Conservation (phyloP, 2,329 filamentous ascomycete genomes). For the Claviceps fusiformis region DNA sequence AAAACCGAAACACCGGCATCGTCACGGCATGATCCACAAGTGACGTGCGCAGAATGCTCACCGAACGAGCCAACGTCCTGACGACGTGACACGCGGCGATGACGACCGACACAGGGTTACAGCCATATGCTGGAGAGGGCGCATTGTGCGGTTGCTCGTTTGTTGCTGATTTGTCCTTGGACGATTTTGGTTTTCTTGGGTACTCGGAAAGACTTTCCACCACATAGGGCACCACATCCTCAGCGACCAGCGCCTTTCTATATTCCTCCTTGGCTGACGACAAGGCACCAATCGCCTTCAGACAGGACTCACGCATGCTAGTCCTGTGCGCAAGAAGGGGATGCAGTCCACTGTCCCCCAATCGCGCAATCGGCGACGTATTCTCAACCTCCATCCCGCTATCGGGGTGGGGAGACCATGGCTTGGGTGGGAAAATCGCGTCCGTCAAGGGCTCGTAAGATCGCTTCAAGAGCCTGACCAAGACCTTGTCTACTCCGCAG, state of each 20-base stretch:
- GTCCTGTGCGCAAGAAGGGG: conserved; percentile 53
- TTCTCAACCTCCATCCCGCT: conserved; percentile 20
- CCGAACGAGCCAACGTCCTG: conserved; percentile 70
- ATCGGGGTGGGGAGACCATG: conserved; percentile 27
- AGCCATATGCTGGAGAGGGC: conserved; percentile 41
- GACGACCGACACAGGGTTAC: conserved; percentile 64
- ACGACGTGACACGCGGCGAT: conserved; percentile 75
- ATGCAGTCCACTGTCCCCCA: conserved; percentile 50
- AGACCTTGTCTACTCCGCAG: conserved; percentile 31
- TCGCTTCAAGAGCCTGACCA: conserved; percentile 35
- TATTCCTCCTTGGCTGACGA: conserved; percentile 72
- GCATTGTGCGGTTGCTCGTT: conserved; percentile 18
- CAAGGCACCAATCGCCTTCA: conserved; percentile 72
- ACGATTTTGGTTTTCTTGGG: conserved; percentile 33
- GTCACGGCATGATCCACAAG: conserved; percentile 77
- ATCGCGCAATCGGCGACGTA: conserved; percentile 25
- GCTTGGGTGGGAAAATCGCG: conserved; percentile 16
- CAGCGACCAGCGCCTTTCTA: conserved; percentile 67
- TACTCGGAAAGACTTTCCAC: conserved; percentile 61
- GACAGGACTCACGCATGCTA: conserved; percentile 58
- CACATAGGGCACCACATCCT: conserved; percentile 68
- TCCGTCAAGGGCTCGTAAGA: conserved; percentile 33
- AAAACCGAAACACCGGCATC: conserved; percentile 59
- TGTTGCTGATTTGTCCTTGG: conserved; percentile 23
- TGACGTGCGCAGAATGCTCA: conserved; percentile 70